These are phyloP conservation scores for Trichoderma asperellum DNA, from an alignment of 2,329 filamentous ascomycete species.

Conservation along the genomic window DNA sequence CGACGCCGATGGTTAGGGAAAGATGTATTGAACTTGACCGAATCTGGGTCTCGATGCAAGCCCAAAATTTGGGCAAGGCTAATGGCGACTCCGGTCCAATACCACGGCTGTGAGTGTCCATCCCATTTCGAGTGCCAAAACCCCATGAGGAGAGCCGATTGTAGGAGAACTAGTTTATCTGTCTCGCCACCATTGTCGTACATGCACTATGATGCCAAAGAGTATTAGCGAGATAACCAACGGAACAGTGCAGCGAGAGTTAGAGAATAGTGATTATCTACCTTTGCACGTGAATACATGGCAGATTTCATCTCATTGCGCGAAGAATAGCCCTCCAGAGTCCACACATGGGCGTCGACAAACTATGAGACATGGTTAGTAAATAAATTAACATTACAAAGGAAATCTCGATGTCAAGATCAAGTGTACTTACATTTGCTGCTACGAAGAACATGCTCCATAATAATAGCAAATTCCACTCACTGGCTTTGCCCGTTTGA, in stretches of 20 bases:
- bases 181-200: conserved; percentile 17
- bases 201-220: not conserved
- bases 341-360: conserved; percentile 8
- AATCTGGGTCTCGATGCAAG: conserved; percentile 13
- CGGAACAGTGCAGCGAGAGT: not conserved
- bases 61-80: conserved; percentile 18
- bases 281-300: conserved; percentile 22
- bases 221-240: not conserved
- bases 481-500: not conserved
- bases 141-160: conserved; percentile 19
- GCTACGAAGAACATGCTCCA: conserved; percentile 25
- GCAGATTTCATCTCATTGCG: conserved; percentile 20
- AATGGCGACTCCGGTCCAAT: conserved; percentile 23
- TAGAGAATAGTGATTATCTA: not conserved
- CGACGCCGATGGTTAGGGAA: not conserved
- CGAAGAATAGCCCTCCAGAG: conserved; percentile 6
- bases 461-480: conserved; percentile 3
- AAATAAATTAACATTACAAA: not conserved
- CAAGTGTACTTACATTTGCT: not conserved
- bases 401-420: not conserved
- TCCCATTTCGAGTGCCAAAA: conserved; percentile 17
- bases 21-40: not conserved
- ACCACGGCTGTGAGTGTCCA: conserved; percentile 13
- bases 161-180: conserved; percentile 5
- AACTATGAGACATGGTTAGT: not conserved